Conservation (phyloP, 345 rosid species). For the Cardamine occulta region DNA sequence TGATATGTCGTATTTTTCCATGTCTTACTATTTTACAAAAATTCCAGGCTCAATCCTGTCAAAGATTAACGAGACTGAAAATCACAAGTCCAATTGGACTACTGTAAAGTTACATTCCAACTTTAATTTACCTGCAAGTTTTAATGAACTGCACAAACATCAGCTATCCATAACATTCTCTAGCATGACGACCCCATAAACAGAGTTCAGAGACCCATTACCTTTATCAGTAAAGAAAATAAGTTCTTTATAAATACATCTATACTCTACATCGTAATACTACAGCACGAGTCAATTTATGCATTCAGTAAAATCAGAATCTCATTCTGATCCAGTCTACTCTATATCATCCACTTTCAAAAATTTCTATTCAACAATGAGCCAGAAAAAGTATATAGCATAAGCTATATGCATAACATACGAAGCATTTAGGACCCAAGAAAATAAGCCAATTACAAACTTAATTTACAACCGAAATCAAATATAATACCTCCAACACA, state of each 20-base stretch:
- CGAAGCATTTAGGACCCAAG: slow-evolving; percentile 6
- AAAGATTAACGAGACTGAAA: slow-evolving; percentile 15
- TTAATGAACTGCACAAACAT: slow-evolving; percentile 34
- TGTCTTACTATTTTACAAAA: neutral
- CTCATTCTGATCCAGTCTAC: slow-evolving; percentile 11
- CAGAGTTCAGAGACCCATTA: slow-evolving; percentile 13
- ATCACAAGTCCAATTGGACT: slow-evolving; percentile 4
- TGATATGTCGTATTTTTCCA: neutral
- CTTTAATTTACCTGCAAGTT: neutral
- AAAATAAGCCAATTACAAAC: slow-evolving; percentile 11
- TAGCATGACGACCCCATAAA: slow-evolving; percentile 27
- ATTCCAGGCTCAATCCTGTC: neutral
- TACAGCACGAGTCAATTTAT: slow-evolving; percentile 14
- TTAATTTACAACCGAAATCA: slow-evolving; percentile 14
- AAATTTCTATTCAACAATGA: slow-evolving; percentile 14
- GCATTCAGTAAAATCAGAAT: slow-evolving; percentile 18
- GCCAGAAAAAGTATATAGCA: slow-evolving; percentile 10
- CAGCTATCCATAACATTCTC: slow-evolving; percentile 28
- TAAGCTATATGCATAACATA: slow-evolving; percentile 21
- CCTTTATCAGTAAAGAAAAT: slow-evolving; percentile 19
- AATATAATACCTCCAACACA: slow-evolving; percentile 65
- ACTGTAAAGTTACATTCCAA: neutral
- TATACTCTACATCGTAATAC: slow-evolving; percentile 9
- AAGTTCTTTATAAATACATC: neutral
- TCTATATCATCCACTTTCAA: slow-evolving; percentile 26